Percentiles rank a stretch among this genome's conserved stretches.
phyloP scores from a whole-genome alignment of 148 eudicot species.

The Rhododendron kiyosumense region DNA sequence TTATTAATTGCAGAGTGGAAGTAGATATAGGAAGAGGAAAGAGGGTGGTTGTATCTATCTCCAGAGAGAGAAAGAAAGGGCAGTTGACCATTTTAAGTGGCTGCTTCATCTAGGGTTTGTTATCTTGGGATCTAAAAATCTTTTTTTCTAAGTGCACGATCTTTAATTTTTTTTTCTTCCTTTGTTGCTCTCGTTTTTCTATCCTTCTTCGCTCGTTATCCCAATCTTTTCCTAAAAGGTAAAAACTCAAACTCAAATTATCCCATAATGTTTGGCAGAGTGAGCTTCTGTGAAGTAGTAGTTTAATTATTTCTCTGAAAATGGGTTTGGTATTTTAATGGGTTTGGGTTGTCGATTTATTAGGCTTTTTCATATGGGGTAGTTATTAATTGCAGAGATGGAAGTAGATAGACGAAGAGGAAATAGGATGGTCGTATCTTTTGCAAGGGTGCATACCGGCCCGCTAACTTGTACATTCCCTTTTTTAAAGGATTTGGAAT shows the following conservation, averaged over 20 bases:
- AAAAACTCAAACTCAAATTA: no score
- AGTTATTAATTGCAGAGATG: not conserved
- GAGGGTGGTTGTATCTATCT: not conserved
- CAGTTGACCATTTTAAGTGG: constrained; percentile 9
- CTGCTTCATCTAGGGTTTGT: not conserved
- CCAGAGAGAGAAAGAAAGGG: not conserved
- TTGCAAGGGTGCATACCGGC: not conserved
- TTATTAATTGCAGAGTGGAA: not conserved
- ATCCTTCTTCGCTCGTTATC: no score
- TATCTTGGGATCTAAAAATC: no score
- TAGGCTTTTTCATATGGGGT: not conserved
- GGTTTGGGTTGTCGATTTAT: not conserved
- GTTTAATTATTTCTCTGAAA: not conserved
- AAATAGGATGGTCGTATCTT: not conserved
- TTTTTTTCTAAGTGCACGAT: no score
- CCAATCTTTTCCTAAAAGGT: no score
- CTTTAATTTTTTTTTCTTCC: no score
- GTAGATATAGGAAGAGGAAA: not conserved
- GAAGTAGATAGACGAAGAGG: not conserved
- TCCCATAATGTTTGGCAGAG: not conserved
- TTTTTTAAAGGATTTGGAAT: no score
- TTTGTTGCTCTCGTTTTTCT: no score
- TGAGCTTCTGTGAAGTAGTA: not conserved
- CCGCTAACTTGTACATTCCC: no score
- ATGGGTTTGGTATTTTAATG: not conserved